A percentile compares a stretch with the other conserved stretches of the same genome.
These are phyloP conservation scores for Ochetophila trinervis DNA, from an alignment of 306 rosid genomes.

Conservation along the genomic window DNA sequence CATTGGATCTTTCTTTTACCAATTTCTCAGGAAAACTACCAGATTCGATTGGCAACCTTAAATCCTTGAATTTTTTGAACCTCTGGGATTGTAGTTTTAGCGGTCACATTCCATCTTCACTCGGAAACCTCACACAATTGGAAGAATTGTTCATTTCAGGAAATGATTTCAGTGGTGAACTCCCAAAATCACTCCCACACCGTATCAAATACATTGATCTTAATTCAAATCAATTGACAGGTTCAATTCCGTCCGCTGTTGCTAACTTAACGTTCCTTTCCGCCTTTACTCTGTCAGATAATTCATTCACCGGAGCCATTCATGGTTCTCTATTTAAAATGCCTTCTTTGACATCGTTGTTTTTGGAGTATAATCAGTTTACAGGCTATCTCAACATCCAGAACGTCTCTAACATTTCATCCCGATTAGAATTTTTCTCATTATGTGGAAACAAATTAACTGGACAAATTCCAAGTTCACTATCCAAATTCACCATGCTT, in stretches of 20 bases:
- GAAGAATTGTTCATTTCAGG: not conserved
- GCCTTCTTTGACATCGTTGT: not conserved
- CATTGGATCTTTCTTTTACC: not conserved
- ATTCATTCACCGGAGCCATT: constrained; percentile 2
- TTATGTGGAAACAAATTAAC: not conserved
- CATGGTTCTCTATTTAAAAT: constrained; percentile 4
- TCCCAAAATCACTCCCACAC: not conserved
- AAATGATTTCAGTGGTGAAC: constrained; percentile 1
- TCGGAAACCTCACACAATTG: constrained; percentile 7
- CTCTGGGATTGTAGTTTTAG: not conserved
- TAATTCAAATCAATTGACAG: no score
- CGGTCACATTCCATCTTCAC: not conserved
- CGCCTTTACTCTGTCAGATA: not conserved
- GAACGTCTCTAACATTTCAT: constrained; percentile 4
- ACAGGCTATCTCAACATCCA: constrained; percentile 1
- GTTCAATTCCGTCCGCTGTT: no score
- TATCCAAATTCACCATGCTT: not conserved
- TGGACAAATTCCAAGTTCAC: not conserved
- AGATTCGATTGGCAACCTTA: not conserved
- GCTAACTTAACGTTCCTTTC: no score
- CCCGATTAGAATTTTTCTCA: not conserved
- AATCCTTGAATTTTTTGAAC: not conserved
- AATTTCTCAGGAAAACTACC: not conserved
- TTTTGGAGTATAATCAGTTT: not conserved
- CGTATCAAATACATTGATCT: not conserved